Conservation (phyloP, 352 stramenopile species). For the Phytophthora citricola region DNA sequence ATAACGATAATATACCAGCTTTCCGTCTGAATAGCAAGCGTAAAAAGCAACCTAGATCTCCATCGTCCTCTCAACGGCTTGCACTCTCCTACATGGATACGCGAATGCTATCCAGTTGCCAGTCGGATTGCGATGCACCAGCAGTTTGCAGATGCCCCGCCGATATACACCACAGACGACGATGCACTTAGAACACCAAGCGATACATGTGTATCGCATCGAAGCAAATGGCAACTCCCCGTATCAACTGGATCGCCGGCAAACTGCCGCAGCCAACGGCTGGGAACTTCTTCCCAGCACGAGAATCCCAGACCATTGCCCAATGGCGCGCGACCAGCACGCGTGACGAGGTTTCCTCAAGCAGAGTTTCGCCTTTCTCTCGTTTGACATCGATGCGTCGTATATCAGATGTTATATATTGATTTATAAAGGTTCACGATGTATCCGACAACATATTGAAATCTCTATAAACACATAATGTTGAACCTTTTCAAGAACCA, state of each 20-base stretch:
- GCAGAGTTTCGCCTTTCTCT: conserved; percentile 11
- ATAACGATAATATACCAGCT: too few relatives aligned
- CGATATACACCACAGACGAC: neutral
- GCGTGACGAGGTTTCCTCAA: conserved; percentile 13
- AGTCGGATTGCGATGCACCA: neutral
- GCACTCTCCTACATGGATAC: neutral
- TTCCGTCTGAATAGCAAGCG: too few relatives aligned
- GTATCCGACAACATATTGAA: neutral
- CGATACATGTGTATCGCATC: too few relatives aligned
- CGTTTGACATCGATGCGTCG: conserved; percentile 1
- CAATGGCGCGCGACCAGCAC: conserved; percentile 13
- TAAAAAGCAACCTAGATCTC: too few relatives aligned
- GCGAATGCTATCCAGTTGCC: neutral
- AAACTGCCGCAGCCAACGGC: neutral
- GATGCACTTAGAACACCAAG: too few relatives aligned
- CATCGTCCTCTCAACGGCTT: too few relatives aligned
- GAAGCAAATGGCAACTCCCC: neutral
- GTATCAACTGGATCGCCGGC: neutral
- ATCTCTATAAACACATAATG: neutral
- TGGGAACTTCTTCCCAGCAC: neutral
- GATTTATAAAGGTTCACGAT: neutral
- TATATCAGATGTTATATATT: conserved; percentile 37
- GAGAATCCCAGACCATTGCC: neutral
- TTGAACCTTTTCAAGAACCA: neutral
- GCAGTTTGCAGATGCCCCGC: neutral